phyloP scores from a whole-genome alignment of 805 yeast genomes.

The Tanozyma kutaoensis region DNA sequence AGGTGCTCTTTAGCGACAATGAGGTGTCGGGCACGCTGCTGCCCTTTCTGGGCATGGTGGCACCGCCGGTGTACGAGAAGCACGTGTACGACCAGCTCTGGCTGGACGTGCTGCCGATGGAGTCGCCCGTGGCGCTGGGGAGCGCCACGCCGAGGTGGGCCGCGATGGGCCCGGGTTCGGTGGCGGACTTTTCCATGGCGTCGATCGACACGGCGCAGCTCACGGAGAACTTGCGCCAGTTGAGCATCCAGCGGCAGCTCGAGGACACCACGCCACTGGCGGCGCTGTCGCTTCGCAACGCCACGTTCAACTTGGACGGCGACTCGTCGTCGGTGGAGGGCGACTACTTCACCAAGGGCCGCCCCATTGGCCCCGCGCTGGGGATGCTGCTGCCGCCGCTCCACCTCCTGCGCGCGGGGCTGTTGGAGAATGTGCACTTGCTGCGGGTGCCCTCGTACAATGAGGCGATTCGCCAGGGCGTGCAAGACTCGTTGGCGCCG shows the following conservation, averaged over 20 bases:
- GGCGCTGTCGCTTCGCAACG: conserved; percentile 13
- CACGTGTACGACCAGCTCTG: conserved; percentile 75
- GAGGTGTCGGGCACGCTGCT: conserved; percentile 2
- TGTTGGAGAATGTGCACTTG: conserved; percentile 22
- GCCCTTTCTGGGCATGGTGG: conserved; percentile 34
- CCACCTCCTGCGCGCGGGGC: conserved; percentile 47
- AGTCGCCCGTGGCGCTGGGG: conserved; percentile 32
- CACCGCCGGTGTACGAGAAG: conserved; percentile 78
- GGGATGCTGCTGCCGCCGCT: no score
- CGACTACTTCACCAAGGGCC: conserved; percentile 21
- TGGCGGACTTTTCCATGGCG: conserved; percentile 18
- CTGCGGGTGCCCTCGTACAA: conserved; percentile 77
- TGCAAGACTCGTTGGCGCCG: conserved; percentile 52
- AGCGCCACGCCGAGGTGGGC: conserved; percentile 19
- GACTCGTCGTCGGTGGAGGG: conserved; percentile 7
- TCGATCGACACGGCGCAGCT: conserved; percentile 27
- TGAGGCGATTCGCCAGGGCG: conserved; percentile 54
- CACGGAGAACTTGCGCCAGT: conserved; percentile 37
- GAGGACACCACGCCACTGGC: conserved; percentile 15
- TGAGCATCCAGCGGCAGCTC: conserved; percentile 35
- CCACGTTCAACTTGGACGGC: conserved; percentile 21
- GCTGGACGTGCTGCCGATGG: conserved; percentile 46
- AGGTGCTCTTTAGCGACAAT: no score
- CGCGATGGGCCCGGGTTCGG: conserved; percentile 4
- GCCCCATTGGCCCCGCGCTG: no score